Evolutionary conservation across 2,329 filamentous ascomycete genomes (phyloP).

Genomic region (Diaporthe destruens): DNA sequence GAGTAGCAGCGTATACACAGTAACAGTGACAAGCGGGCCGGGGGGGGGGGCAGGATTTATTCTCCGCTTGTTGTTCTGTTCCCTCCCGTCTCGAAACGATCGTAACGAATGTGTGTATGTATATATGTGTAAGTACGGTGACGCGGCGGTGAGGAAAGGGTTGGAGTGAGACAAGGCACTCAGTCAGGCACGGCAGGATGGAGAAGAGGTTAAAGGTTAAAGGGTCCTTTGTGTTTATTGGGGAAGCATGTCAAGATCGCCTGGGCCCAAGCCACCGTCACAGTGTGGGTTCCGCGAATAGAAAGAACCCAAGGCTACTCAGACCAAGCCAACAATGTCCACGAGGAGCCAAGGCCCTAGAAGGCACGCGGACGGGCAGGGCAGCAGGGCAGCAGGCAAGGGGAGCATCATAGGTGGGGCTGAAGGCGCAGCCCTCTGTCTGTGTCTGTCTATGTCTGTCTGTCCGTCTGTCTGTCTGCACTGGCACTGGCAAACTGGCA

Average conservation of each 20-base stretch:
- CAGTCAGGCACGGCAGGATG: background rate
- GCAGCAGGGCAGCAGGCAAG: background rate
- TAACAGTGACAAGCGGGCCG: background rate
- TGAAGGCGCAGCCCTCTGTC: background rate
- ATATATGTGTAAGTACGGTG: background rate
- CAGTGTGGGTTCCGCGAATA: slow-evolving; percentile 30
- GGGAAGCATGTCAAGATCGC: slow-evolving; percentile 18
- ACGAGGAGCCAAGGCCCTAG: slow-evolving; percentile 14
- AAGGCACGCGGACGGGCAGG: slow-evolving; percentile 8
- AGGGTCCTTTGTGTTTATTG: slow-evolving; percentile 18
- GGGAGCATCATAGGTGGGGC: slow-evolving; percentile 24
- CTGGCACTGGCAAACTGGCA: no score
- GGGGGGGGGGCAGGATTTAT: slow-evolving; percentile 6
- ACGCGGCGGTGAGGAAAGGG: slow-evolving; percentile 22
- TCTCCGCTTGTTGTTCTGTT: no score
- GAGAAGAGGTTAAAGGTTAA: slow-evolving; percentile 9
- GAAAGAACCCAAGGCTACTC: slow-evolving; percentile 17
- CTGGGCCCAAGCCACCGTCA: slow-evolving; percentile 28
- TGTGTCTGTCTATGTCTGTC: no score
- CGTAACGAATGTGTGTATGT: background rate
- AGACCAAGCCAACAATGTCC: slow-evolving; percentile 1
- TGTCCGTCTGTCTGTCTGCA: no score
- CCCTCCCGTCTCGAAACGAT: background rate
- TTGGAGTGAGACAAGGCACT: slow-evolving; percentile 1
- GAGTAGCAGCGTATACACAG: no score